Evolutionary conservation across 108 stramenopile species (phyloP).

Genomic region (Parietichytrium sp.): DNA sequence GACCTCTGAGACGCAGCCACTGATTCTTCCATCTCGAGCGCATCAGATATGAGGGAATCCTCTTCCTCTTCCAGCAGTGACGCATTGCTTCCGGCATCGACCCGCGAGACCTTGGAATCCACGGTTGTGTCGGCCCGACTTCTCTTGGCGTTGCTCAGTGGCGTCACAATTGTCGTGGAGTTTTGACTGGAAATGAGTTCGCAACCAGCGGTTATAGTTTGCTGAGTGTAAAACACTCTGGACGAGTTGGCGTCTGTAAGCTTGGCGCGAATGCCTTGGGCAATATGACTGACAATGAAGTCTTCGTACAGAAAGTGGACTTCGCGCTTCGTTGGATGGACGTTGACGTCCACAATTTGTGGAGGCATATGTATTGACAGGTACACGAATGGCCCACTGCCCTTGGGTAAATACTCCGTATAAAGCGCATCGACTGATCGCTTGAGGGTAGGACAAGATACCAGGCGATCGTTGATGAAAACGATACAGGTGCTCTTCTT

Average conservation of each 20-base stretch:
- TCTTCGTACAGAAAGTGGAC: slow-evolving; percentile 91
- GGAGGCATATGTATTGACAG: slow-evolving; percentile 76
- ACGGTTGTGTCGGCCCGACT: too few relatives aligned
- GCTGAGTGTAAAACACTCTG: slow-evolving; percentile 61
- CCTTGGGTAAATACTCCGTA: slow-evolving; percentile 68
- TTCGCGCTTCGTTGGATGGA: slow-evolving; percentile 95
- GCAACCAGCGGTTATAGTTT: too few relatives aligned
- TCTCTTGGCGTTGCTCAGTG: too few relatives aligned
- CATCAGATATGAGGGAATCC: too few relatives aligned
- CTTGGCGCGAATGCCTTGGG: slow-evolving; percentile 28
- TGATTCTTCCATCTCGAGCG: too few relatives aligned
- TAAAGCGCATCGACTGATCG: slow-evolving; percentile 80
- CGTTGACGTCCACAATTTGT: slow-evolving; percentile 91
- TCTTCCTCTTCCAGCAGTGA: too few relatives aligned
- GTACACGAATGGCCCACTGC: slow-evolving; percentile 82
- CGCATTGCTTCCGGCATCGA: too few relatives aligned
- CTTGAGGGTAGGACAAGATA: slow-evolving; percentile 71
- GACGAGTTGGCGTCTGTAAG: slow-evolving; percentile 56
- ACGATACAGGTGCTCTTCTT: slow-evolving; percentile 73
- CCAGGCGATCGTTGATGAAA: slow-evolving; percentile 90
- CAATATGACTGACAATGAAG: slow-evolving; percentile 41
- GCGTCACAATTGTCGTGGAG: too few relatives aligned
- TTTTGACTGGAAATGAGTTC: too few relatives aligned
- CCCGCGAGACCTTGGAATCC: too few relatives aligned
- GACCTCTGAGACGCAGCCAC: too few relatives aligned